Percentiles rank a stretch among this genome's conserved stretches.
Evolutionary conservation across 768 basidiomycete genomes (phyloP).

Genomic region (Psilocybe azurescens): DNA sequence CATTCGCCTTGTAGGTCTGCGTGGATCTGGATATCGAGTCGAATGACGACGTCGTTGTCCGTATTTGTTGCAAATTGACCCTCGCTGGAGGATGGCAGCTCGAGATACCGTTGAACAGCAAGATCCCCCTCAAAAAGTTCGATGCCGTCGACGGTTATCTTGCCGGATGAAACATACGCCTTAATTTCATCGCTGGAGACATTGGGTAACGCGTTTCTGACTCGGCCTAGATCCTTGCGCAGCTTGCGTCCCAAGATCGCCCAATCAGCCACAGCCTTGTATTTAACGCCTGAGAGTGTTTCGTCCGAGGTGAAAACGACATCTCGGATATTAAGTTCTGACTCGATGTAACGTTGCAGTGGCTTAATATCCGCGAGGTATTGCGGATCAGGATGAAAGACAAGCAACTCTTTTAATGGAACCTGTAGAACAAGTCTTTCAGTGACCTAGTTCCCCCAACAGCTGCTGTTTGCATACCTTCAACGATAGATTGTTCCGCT

Average conservation of each 20-base stretch:
- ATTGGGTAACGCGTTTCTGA: constrained; percentile 84
- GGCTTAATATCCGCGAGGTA: constrained; percentile 88
- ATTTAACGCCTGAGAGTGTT: constrained; percentile 81
- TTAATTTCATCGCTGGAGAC: constrained; percentile 87
- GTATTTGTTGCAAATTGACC: constrained; percentile 83
- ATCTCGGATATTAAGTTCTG: constrained; percentile 94
- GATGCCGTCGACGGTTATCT: constrained; percentile 87
- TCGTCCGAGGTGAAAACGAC: constrained; percentile 92
- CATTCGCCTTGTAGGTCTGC: constrained; percentile 88
- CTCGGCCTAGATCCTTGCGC: constrained; percentile 87
- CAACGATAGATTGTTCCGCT: constrained; percentile 83
- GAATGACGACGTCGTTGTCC: constrained; percentile 93
- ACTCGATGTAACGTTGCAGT: constrained; percentile 87
- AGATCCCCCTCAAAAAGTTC: constrained; percentile 91
- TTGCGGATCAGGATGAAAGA: constrained; percentile 88
- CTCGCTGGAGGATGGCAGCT: constrained; percentile 64
- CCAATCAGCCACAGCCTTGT: constrained; percentile 95
- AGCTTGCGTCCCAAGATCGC: constrained; percentile 92
- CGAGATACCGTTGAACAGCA: constrained; percentile 89
- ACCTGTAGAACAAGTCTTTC: constrained; percentile 52
- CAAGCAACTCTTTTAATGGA: constrained; percentile 88
- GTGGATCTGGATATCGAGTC: constrained; percentile 89
- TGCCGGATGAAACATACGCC: constrained; percentile 73
- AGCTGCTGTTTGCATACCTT: constrained; percentile 65
- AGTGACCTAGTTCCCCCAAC: not conserved